Base-by-base conservation (phyloP, 129 eudicot species). In the Flaveria bidentis region DNA sequence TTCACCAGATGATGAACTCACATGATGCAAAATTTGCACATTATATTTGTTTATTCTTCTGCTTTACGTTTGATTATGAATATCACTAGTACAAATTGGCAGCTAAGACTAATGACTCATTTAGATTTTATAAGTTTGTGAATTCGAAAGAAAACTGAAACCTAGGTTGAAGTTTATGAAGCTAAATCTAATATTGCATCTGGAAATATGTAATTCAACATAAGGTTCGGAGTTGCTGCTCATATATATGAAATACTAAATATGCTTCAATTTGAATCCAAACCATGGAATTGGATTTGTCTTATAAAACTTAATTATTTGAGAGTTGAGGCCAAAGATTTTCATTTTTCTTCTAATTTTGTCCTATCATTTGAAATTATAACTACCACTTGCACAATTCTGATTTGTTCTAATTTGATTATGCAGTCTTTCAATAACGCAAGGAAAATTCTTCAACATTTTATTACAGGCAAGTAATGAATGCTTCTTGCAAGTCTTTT, bases 361-460 rank as follows among this genome's bases (percentile, higher is more conserved):
- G 11, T 58, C 75, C 11, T 77, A 2, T 52, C 26, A 30, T 17
- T 23, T 77, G 36, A 68, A 68, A 23, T 15, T 55, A 9, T 42
- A 17, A 72, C 51, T 17, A 36, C 36, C 25, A 1, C 13, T 17
- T 9, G 51, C 52, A 14, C 7, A 41, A 5, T 22, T 42, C 75
- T 56, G 50, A 78, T 46, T 6, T 47, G 45, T 58, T 63, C 53
- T 47, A 45, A 25, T 76, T 60, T 72, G 72, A 61, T 80, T 72
- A 14, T 86, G 87, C 86, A 90, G 93, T 72, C 77, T 45, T 69
- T 82, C 77, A 52, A 26, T 55, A 76, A 74, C 44, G 81, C 85
- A 72, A 84, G 84, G 39, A 58, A 61, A 75, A 66, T 83, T 69
- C 69, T 91, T 42, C 70, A 88, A 64, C 65, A 63, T 61, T 58